Conservation (phyloP, 2,329 filamentous ascomycete species). For the Grosmannia clavigera region DNA sequence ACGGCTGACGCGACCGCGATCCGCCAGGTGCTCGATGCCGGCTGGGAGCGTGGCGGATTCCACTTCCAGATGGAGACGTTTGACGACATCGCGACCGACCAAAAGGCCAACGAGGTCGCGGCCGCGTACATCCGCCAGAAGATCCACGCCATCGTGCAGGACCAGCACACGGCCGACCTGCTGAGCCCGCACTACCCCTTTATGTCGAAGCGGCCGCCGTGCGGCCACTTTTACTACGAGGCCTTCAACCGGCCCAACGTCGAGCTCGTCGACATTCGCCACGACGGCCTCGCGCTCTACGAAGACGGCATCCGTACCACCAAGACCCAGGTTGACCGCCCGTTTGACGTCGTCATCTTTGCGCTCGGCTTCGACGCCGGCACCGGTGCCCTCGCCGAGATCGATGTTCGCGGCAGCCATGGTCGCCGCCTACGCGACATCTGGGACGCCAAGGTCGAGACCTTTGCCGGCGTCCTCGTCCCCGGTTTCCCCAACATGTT, state of each 20-base stretch:
- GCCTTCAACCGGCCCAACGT: slow-evolving; percentile 33
- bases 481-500: slow-evolving; percentile 12
- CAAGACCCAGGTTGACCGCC: slow-evolving; percentile 21
- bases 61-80: slow-evolving; percentile 5
- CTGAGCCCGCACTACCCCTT: slow-evolving; percentile 29
- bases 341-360: slow-evolving; percentile 25
- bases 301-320: slow-evolving; percentile 24
- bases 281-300: slow-evolving; percentile 27
- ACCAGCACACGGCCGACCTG: slow-evolving; percentile 22
- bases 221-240: slow-evolving; percentile 38
- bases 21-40: slow-evolving; percentile 3
- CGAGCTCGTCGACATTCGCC: slow-evolving; percentile 30
- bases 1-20: neutral
- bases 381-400: slow-evolving; percentile 20
- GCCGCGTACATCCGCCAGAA: slow-evolving; percentile 21
- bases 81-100: slow-evolving; percentile 17
- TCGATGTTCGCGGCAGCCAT: slow-evolving; percentile 18
- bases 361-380: slow-evolving; percentile 23
- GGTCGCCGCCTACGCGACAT: slow-evolving; percentile 16
- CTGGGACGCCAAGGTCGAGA: slow-evolving; percentile 19
- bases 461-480: slow-evolving; percentile 14
- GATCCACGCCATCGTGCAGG: slow-evolving; percentile 22
- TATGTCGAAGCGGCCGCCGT: slow-evolving; percentile 29
- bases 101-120: slow-evolving; percentile 17
- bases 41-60: slow-evolving; percentile 7